Evolutionary conservation across 2,329 filamentous ascomycete species (phyloP), one percentile per base, ranked within the genome.

Genomic region (Cytospora piceicola): DNA sequence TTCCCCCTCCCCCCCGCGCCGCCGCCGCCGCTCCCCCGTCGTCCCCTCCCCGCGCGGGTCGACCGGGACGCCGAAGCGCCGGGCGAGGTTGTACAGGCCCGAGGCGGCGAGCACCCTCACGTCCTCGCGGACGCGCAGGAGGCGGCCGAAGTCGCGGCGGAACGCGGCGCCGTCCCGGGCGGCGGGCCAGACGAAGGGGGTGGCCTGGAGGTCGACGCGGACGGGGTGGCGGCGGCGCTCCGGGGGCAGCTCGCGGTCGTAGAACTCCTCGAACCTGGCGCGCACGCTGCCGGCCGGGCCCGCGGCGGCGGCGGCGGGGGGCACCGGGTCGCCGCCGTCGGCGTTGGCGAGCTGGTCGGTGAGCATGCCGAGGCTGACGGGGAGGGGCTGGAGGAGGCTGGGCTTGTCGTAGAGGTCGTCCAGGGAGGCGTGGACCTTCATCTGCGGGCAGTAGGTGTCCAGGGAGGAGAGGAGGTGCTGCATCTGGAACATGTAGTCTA

Each of bases 61-160:
- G 20, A 73, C 60, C 27, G 66, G 63, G 20, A 75, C 63, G 27
- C 58, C 60, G 58, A 74, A 72, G 39, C 69, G 71, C 58, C 69
- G 72, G 36, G 73, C 69, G 62, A 79, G 68, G 64, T 73, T 72
- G 70, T 73, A 78, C 24, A 79, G 73, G 4, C 72, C 73, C 11
- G 74, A 69, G 42, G 73, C 76, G 46, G 77, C 76, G 46, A 79
- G 73, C 9, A 70, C 67, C 29, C 76, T 72, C 27, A 73, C 72
- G 69, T 79, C 77, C 24, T 68, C 53, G 17, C 75, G 75, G 56
- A 74, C 70, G 54, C 77, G 78, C 39, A 81, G 69, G 34, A 81
- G 70, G 22, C 75, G 74, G 29, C 80, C 79, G 60, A 81, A 80
- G 54, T 74, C 74, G 15, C 68, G 68, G 27, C 73, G 71, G 62